Conservation (phyloP, 208 protist genomes). For the Trypanosoma lewisi region DNA sequence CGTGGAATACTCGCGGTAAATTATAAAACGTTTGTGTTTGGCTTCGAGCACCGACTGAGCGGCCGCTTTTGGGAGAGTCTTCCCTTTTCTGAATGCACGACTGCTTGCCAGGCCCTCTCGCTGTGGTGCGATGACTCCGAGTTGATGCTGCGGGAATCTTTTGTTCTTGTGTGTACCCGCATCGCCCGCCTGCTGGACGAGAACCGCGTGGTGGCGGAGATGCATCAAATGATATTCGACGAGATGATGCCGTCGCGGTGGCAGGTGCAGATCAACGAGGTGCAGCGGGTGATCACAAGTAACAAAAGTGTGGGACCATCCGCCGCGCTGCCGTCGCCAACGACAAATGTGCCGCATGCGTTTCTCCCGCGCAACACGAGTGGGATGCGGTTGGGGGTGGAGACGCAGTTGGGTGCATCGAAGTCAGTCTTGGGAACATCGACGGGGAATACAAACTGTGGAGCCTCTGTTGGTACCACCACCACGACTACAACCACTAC, state of each 20-base stretch:
- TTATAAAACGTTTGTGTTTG: constrained; percentile 79
- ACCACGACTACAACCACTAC: neutral
- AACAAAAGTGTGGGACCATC: constrained; percentile 22
- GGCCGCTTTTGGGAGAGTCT: constrained; percentile 56
- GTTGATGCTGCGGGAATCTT: constrained; percentile 60
- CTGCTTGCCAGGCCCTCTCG: constrained; percentile 54
- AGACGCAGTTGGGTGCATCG: neutral
- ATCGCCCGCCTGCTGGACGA: constrained; percentile 67
- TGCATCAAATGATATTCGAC: constrained; percentile 75
- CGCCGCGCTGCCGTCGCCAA: neutral
- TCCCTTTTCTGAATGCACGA: constrained; percentile 58
- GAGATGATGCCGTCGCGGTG: constrained; percentile 82
- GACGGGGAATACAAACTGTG: neutral
- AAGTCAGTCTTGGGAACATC: no score
- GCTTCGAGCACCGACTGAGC: constrained; percentile 69
- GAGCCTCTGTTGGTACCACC: neutral
- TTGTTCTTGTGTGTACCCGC: constrained; percentile 45
- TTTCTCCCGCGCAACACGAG: constrained; percentile 14
- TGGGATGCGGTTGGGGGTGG: neutral
- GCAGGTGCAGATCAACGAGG: constrained; percentile 88
- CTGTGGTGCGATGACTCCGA: constrained; percentile 82
- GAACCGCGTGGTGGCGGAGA: constrained; percentile 68
- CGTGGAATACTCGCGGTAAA: constrained; percentile 37
- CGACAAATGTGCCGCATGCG: neutral
- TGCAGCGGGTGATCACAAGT: constrained; percentile 77